Base-by-base conservation (phyloP, 2,329 filamentous ascomycete genomes). In the Colletotrichum liriopes region DNA sequence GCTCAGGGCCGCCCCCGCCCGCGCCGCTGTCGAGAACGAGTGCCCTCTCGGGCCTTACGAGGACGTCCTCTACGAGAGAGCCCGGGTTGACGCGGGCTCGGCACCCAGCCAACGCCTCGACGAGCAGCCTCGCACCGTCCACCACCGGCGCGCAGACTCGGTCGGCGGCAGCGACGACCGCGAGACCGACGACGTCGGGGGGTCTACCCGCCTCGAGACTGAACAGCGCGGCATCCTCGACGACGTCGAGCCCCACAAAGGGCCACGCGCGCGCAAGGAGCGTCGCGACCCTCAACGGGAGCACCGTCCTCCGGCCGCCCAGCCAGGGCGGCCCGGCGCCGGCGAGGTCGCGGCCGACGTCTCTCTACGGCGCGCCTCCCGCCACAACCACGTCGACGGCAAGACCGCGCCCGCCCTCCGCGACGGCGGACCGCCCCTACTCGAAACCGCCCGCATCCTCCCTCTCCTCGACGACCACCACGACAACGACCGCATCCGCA, bases 241-340 rank as follows among this genome's bases (percentile, higher is more conserved):
- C 74, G 29, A 56, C 74, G 7, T 65, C 62, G 55, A 74, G 65
- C 43, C 67, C 77, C 29, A 43, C 68, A 4, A 29, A 66, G 14
- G 78, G 77, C 20, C 84, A 86, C 72, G 58, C 77, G 12, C 81
- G 84, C 59, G 80, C 84, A n/a, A 84, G 80, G 74, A 85, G 83
- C n/a, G 82, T 81, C 5, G 81, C 81, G 5, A 73, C 79, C 6
- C 80, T 85, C 18, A 81, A 81, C 16, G 64, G 80, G 39, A 79
- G 81, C 5, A 84, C 84, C 0, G 82, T 80, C 20, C 79, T 86
- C 16, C 82, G 82, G 2, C 84, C 84, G 5, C 76, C 81, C n/a
- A 75, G 76, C 16, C 72, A 77, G 16, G 39, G 69, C 75, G 9
- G 58, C 65, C 0, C 62, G 62, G 20, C 59, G n/a, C 43, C 60